phyloP scores from a whole-genome alignment of 345 rosid genomes.

The Alliaria petiolata region DNA sequence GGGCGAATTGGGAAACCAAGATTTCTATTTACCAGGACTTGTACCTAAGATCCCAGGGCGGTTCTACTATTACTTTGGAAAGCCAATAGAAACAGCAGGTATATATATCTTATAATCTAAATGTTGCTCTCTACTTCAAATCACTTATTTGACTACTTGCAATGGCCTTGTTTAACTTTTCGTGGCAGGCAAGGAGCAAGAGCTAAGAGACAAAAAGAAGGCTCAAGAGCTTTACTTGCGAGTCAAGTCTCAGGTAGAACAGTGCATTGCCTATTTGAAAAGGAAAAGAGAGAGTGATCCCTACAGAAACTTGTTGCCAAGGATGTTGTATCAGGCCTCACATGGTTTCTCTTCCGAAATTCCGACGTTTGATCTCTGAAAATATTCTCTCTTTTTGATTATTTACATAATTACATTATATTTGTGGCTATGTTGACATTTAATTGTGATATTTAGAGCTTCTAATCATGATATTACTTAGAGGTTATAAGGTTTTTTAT shows the following conservation, averaged over 20 bases:
- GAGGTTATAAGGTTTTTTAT: background rate
- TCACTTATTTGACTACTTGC: background rate
- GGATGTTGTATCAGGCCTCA: slow-evolving; percentile 45
- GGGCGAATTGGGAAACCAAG: slow-evolving; percentile 60
- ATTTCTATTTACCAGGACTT: slow-evolving; percentile 45
- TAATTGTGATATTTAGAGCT: background rate
- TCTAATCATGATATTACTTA: background rate
- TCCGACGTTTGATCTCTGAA: slow-evolving; percentile 62
- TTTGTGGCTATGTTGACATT: too few species aligned
- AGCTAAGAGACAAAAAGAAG: slow-evolving; percentile 46
- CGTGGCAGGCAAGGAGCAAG: slow-evolving; percentile 45
- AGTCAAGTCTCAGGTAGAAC: slow-evolving; percentile 63
- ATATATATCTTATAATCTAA: background rate
- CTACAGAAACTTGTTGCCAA: slow-evolving; percentile 50
- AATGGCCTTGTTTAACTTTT: background rate
- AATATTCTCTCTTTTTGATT: background rate
- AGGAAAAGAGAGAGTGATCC: slow-evolving; percentile 68
- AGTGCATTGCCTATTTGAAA: slow-evolving; percentile 48
- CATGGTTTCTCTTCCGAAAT: slow-evolving; percentile 47
- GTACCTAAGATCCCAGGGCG: slow-evolving; percentile 75
- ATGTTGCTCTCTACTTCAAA: background rate
- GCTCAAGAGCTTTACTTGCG: slow-evolving; percentile 58
- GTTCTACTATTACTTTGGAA: slow-evolving; percentile 70
- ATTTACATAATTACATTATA: too few species aligned
- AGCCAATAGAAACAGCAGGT: slow-evolving; percentile 77